phyloP scores from a whole-genome alignment of 345 rosid species.

The Populus simonii region DNA sequence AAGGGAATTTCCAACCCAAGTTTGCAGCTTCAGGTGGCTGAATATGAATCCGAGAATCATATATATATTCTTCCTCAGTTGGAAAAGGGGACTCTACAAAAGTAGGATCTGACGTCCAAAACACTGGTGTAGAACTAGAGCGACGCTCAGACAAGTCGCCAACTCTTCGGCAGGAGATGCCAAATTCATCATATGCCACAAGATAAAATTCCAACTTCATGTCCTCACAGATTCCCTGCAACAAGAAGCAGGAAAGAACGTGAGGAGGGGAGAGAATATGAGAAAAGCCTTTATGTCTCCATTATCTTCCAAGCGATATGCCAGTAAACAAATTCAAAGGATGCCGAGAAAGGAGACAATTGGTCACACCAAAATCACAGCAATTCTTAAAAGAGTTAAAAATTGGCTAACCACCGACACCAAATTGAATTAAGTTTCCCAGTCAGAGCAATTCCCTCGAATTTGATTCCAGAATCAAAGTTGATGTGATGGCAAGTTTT shows the following conservation, averaged over 20 bases:
- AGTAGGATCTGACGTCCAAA: slow-evolving; percentile 61
- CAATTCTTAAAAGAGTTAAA: background rate
- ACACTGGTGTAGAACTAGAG: slow-evolving; percentile 51
- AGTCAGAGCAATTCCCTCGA: background rate
- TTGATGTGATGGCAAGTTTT: background rate
- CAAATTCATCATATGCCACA: slow-evolving; percentile 68
- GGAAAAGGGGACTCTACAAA: slow-evolving; percentile 49
- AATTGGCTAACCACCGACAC: background rate
- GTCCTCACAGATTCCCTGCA: slow-evolving; percentile 70
- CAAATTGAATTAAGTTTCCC: slow-evolving; percentile 1
- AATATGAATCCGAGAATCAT: slow-evolving; percentile 48
- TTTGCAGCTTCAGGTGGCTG: slow-evolving; percentile 32
- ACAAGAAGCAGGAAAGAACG: slow-evolving; percentile 19
- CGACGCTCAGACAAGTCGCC: slow-evolving; percentile 49
- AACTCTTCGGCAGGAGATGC: slow-evolving; percentile 69
- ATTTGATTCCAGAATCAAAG: background rate
- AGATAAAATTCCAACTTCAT: slow-evolving; percentile 67
- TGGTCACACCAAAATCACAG: slow-evolving; percentile 3
- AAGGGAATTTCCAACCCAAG: slow-evolving; percentile 3
- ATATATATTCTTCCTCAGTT: slow-evolving; percentile 47
- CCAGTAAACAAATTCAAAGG: background rate
- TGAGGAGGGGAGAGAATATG: slow-evolving; percentile 7
- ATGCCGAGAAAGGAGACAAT: background rate
- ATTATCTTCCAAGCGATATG: slow-evolving; percentile 7
- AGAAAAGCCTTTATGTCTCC: background rate